A percentile compares a stretch with the other conserved stretches of the same genome.
Evolutionary conservation across 495 filamentous ascomycete species (phyloP).

Genomic region (Hypoxylon perforatum): DNA sequence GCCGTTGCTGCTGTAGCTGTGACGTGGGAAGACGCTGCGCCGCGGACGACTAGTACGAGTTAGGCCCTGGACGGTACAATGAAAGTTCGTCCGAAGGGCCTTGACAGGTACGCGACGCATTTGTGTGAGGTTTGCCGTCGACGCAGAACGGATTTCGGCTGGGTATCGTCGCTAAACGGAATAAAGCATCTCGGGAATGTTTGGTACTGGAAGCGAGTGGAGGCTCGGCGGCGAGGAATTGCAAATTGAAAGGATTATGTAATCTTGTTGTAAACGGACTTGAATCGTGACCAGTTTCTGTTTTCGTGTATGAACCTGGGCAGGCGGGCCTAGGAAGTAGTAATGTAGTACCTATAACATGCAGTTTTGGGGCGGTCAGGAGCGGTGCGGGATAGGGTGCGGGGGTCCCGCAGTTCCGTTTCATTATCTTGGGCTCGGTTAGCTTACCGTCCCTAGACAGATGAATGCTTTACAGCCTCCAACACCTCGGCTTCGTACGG

Average conservation of each 20-base stretch:
- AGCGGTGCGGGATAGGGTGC: no score
- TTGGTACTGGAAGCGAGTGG: slow-evolving; percentile 19
- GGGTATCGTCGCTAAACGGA: slow-evolving; percentile 30
- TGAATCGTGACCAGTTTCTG: slow-evolving; percentile 36
- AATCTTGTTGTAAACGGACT: slow-evolving; percentile 3
- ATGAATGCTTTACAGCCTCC: background rate
- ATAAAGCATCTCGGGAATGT: slow-evolving; percentile 18
- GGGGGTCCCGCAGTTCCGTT: no score
- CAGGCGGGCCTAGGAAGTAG: no score
- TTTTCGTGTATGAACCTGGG: slow-evolving; percentile 5
- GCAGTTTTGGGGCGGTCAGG: no score
- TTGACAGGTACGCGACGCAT: slow-evolving; percentile 61
- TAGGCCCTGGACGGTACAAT: slow-evolving; percentile 54
- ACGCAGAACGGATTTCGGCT: slow-evolving; percentile 18
- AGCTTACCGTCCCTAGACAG: no score
- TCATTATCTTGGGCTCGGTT: no score
- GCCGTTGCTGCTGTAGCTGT: background rate
- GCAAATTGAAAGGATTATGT: slow-evolving; percentile 22
- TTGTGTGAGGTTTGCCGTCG: slow-evolving; percentile 41
- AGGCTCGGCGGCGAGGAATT: background rate
- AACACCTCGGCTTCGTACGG: slow-evolving; percentile 14
- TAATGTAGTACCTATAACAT: no score
- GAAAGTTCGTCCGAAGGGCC: slow-evolving; percentile 57
- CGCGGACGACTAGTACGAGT: slow-evolving; percentile 52
- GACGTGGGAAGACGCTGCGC: slow-evolving; percentile 28